These are phyloP conservation scores for Pythium phragmitis DNA, from an alignment of 352 stramenopile species.

Conservation along the genomic window DNA sequence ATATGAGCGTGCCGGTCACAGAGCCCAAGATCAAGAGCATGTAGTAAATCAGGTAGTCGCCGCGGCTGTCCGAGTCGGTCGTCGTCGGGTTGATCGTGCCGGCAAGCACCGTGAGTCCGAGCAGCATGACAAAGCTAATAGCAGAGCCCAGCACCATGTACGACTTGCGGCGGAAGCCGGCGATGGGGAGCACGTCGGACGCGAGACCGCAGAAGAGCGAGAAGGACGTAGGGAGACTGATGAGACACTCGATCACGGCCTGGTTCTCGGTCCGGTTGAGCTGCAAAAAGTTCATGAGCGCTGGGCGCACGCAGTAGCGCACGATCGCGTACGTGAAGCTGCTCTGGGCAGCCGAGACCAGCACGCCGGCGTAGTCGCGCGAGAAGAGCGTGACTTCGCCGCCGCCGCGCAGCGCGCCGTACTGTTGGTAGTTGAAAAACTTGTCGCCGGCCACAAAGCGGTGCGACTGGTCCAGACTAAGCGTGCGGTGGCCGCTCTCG, in stretches of 20 bases:
- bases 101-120: constrained; percentile 41
- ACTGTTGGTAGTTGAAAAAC: constrained; percentile 72
- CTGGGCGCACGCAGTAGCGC: constrained; percentile 63
- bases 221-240: constrained; percentile 88
- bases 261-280: constrained; percentile 51
- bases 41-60: constrained; percentile 44
- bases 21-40: constrained; percentile 73
- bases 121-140: constrained; percentile 51
- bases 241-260: constrained; percentile 61
- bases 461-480: constrained; percentile 24
- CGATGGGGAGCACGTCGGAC: constrained; percentile 86
- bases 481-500: constrained; percentile 20
- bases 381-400: constrained; percentile 67
- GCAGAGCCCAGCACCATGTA: constrained; percentile 87
- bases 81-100: constrained; percentile 48
- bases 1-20: constrained; percentile 80
- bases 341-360: constrained; percentile 54
- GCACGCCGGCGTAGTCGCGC: constrained; percentile 46
- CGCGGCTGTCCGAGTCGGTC: constrained; percentile 30
- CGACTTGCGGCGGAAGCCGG: constrained; percentile 84
- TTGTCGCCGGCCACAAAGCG: constrained; percentile 49
- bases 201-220: constrained; percentile 86
- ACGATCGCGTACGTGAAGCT: constrained; percentile 64
- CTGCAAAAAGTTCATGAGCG: constrained; percentile 64
- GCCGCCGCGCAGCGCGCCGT: constrained; percentile 58